Evolutionary conservation across 176 grass and related monocot species (phyloP), one percentile per base, ranked within the genome.

Genomic region (Oryza nivara): DNA sequence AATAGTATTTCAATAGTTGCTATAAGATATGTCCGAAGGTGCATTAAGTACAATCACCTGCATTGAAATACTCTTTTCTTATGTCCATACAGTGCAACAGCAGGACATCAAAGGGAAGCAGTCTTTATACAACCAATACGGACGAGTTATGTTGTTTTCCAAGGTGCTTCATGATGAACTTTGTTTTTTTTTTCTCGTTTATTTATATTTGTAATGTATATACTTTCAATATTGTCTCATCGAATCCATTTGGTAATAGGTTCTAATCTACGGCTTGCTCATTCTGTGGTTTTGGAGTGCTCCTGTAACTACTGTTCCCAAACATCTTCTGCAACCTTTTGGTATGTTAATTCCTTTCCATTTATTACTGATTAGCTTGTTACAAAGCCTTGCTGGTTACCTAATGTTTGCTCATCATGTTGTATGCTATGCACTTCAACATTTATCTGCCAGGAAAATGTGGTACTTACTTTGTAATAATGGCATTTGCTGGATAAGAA

Each of bases 311-410:
- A 89, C 86, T 54, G 88, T 96, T 73, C 93, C 96, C 67, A 56
- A 96, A 64, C 91, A 96, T 83, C 87, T 98, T 80, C 67, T 98
- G 65, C 95, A 98, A 69, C 92, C 95, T 41, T 98, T 98, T 25
- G 95, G 92, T 98, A 95, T 65, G 80, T 88, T 68, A 20, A 63
- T 79, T 75, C 15, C 80, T 82, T 67, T 61, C 67, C 35, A 86
- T 6, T 68, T 76, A 20, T 15, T 52, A 16, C 49, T 52, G 3
- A 16, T 52, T 43, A 32, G 15, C 6, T 82, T 26, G 36, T 86
- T 70, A 16, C 20, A 45, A 65, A 82, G 2, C 8, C 34, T 88
- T 25, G 4, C 73, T 14, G 12, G 23, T 13, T 73, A 17, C 23
- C 20, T 65, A 36, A 49, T 48, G 40, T 49, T 61, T 70, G 25